Base-by-base conservation (phyloP, 169 alveolate species). In the Babesia ovis region DNA sequence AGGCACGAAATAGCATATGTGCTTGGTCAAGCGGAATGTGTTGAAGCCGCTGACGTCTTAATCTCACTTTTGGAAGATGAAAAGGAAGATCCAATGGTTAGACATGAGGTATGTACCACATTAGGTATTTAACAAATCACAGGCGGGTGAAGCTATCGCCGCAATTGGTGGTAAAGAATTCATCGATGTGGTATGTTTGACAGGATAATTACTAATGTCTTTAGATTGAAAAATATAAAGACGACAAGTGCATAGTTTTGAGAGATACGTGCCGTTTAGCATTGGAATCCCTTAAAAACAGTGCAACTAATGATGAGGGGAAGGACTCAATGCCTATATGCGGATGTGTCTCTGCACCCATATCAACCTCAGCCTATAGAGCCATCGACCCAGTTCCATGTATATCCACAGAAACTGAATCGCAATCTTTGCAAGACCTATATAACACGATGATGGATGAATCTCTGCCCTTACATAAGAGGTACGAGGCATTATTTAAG, bases 1-100 rank as follows among this genome's bases (percentile, higher is more conserved):
- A 86, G 96, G 39, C 98, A 94, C 76, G 98, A 94, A 76, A 92
- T 92, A n/a, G 94, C 94, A 22, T 94, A 94, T 81, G 95, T 92
- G 8, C 79, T 94, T 37, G 98, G 98, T 12, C 97, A 94, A 75
- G 83, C 94, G 58, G 88, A 92, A 46, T 68, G 88, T 66, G 76
- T 46, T 18, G 89, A 86, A 35, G 90, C 95, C 18, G 48, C 86
- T 23, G 68, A 66, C 25, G 66, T 71, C 35, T 83, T 94, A 54
- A 58, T 62, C 31, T 62, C 69, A n/a, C 79, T 91, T 31, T 70
- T 94, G 61, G 87, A 79, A 35, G 94, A 94, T 62, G 77, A 53
- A 25, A 67, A 66, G 9, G 96, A 92, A 61, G 90, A 86, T 68
- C 92, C 92, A 41, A 92, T 94, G 92, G 96, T 92, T 35, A 64